Evolutionary conservation across 1,284 basidiomycete species (phyloP).

Genomic region (Irpex sp.): DNA sequence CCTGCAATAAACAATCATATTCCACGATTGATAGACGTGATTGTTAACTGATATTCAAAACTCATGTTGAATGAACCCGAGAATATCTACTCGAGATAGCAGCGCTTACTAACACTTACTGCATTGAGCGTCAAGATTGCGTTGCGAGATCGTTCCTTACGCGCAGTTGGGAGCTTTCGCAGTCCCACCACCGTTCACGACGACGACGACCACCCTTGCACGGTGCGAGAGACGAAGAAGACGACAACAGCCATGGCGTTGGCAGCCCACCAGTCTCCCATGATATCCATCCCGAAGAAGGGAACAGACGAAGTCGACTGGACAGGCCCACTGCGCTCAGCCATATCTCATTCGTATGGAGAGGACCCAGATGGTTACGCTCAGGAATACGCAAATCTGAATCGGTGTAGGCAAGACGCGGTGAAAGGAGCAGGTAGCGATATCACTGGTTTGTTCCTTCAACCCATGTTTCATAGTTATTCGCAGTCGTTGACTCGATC

Average conservation of each 20-base stretch:
- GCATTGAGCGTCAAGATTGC: not conserved
- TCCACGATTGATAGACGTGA: too few species aligned
- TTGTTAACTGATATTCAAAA: too few species aligned
- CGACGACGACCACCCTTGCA: not conserved
- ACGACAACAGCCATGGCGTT: constrained; percentile 6
- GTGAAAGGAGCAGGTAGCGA: constrained; percentile 94
- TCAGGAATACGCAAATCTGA: constrained; percentile 79
- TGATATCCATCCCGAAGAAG: constrained; percentile 80
- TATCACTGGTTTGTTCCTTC: constrained; percentile 65
- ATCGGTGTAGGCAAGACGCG: constrained; percentile 92
- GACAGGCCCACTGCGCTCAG: constrained; percentile 80
- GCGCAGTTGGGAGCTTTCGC: not conserved
- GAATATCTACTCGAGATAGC: not conserved
- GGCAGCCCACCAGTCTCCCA: constrained; percentile 66
- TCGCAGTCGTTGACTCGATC: not conserved
- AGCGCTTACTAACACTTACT: not conserved
- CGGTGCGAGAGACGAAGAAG: not conserved
- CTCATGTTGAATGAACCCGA: too few species aligned
- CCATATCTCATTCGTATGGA: constrained; percentile 92
- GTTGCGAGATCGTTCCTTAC: not conserved
- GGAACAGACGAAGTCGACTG: constrained; percentile 87
- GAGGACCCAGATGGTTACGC: constrained; percentile 89
- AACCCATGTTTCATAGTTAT: not conserved
- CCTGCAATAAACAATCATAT: too few species aligned
- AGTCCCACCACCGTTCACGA: not conserved